Evolutionary conservation across 495 filamentous ascomycete genomes (phyloP).

Genomic region (Opeltia flavorubescens): DNA sequence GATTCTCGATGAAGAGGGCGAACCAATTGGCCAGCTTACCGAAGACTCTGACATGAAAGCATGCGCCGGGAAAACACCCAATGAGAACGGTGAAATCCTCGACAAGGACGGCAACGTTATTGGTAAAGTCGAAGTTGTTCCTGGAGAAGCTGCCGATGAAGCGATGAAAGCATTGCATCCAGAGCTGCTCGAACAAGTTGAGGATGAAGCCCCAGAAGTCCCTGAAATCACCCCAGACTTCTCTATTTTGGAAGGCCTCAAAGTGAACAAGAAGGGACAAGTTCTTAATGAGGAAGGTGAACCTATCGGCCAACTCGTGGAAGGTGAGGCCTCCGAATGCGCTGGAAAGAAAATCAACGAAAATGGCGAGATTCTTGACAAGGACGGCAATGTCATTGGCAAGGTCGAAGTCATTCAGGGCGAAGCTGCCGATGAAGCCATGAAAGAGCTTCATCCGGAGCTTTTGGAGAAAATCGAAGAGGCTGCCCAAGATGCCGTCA

Average conservation of each 20-base stretch:
- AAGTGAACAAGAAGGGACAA: constrained; percentile 61
- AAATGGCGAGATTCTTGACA: constrained; percentile 32
- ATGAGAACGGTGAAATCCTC: constrained; percentile 36
- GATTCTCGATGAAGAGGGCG: constrained; percentile 38
- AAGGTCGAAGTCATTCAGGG: constrained; percentile 17
- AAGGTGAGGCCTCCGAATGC: constrained; percentile 31
- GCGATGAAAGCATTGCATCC: constrained; percentile 33
- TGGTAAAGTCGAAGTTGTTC: constrained; percentile 33
- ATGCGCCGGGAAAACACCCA: constrained; percentile 35
- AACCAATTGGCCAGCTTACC: constrained; percentile 33
- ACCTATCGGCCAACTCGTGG: constrained; percentile 31
- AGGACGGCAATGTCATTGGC: constrained; percentile 26
- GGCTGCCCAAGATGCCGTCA: constrained; percentile 4
- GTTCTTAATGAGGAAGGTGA: constrained; percentile 43
- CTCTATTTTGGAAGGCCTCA: constrained; percentile 40
- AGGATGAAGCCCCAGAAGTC: constrained; percentile 13
- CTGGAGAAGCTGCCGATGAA: constrained; percentile 36
- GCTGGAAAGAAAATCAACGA: constrained; percentile 39
- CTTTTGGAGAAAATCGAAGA: constrained; percentile 12
- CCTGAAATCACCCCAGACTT: constrained; percentile 26
- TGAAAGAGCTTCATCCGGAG: constrained; percentile 12
- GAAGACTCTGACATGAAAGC: constrained; percentile 38
- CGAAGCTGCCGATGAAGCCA: constrained; percentile 16
- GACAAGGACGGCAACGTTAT: constrained; percentile 35
- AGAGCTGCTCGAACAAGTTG: constrained; percentile 25